Percentiles rank a stretch among this genome's conserved stretches.
Conservation (phyloP, 768 basidiomycete species). For the Lentinus tigrinus region DNA sequence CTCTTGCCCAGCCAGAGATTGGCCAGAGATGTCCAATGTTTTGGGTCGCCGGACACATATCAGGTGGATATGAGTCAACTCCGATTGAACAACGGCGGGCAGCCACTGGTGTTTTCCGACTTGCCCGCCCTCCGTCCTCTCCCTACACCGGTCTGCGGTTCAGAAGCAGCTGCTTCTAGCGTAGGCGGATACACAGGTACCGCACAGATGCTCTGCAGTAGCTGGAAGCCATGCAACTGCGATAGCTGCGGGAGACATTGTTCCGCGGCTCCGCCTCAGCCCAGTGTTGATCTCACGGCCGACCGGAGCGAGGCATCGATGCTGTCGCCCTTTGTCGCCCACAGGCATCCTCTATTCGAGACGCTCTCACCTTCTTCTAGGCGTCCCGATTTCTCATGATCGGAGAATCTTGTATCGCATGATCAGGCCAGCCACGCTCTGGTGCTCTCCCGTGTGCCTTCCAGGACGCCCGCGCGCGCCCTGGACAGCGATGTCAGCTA, state of each 20-base stretch:
- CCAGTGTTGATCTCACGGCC: background rate
- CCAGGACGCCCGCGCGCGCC: background rate
- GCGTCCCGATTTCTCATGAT: constrained; percentile 20
- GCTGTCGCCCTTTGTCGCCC: no score
- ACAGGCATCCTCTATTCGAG: constrained; percentile 4
- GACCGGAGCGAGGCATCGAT: background rate
- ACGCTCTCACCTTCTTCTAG: constrained; percentile 12
- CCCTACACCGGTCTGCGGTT: background rate
- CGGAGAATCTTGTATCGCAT: constrained; percentile 19
- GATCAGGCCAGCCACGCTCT: constrained; percentile 10
- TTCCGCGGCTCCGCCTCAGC: constrained; percentile 6
- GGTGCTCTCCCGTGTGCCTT: background rate
- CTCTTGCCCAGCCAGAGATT: constrained; percentile 12
- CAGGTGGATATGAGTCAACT: background rate
- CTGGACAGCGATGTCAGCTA: no score
- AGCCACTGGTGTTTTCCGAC: background rate
- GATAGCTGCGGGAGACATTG: constrained; percentile 5
- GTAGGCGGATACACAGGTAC: background rate
- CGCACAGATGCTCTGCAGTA: background rate
- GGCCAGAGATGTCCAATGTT: no score
- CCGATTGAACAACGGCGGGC: background rate
- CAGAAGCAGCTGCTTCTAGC: background rate
- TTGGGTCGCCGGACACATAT: background rate
- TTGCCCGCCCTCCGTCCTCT: background rate
- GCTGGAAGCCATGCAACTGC: background rate